Conservation (phyloP, 129 eudicot species). For the Pseudognaphalium luteoalbum region DNA sequence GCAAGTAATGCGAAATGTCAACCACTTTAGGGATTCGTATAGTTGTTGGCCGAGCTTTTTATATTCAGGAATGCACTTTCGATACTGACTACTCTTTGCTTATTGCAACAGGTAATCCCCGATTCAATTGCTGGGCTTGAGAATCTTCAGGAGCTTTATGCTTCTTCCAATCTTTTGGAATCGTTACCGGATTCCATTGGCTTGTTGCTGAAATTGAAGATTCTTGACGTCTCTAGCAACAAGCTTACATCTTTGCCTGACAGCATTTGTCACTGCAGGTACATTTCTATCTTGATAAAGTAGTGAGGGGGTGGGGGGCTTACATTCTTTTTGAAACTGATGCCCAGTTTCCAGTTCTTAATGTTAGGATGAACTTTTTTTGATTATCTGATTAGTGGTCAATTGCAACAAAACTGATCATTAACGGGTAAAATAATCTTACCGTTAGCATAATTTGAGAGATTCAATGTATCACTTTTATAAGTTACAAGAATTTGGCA, state of each 20-base stretch:
- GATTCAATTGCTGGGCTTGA: conserved; percentile 93
- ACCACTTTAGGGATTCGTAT: not conserved
- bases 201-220: conserved; percentile 59
- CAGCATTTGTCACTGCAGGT: conserved; percentile 96
- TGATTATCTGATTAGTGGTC: not conserved
- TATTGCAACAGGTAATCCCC: conserved; percentile 64
- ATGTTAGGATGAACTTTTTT: not conserved
- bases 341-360: too few species aligned
- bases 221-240: conserved; percentile 83
- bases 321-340: not conserved
- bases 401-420: not conserved
- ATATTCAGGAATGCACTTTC: not conserved
- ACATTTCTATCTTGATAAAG: conserved; percentile 12
- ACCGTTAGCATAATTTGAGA: not conserved
- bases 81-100: conserved; percentile 7
- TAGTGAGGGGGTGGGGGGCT: not conserved
- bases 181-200: conserved; percentile 92
- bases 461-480: too few species aligned
- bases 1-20: not conserved
- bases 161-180: conserved; percentile 68
- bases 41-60: not conserved
- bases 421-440: not conserved
- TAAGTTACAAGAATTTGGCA: not conserved
- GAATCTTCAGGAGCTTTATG: conserved; percentile 82
- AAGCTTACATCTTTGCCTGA: conserved; percentile 86